Conservation (phyloP, 2,329 filamentous ascomycete genomes). For the Trichophaea hybrida region DNA sequence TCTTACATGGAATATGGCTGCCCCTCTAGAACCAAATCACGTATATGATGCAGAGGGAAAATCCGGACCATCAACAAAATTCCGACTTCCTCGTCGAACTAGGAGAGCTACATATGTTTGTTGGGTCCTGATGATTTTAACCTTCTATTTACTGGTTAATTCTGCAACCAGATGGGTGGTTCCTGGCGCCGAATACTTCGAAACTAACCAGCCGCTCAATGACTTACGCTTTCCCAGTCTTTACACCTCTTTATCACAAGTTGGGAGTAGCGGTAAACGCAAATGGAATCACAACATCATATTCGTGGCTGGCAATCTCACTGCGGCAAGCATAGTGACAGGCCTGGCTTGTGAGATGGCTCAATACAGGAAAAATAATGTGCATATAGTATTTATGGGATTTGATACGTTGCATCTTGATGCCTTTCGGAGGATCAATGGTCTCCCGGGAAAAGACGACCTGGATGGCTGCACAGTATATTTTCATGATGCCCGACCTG, state of each 20-base stretch:
- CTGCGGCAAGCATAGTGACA: conserved; percentile 24
- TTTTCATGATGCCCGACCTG: conserved; percentile 58
- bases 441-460: conserved; percentile 43
- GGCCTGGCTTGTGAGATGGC: conserved; percentile 74
- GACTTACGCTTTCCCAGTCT: conserved; percentile 17
- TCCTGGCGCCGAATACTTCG: conserved; percentile 6
- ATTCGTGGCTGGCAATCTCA: conserved; percentile 25
- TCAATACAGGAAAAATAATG: conserved; percentile 49
- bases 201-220: conserved; percentile 4
- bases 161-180: conserved; percentile 13
- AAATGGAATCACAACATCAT: conserved; percentile 22
- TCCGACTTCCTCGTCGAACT: conserved; percentile 21
- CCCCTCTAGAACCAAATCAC: conserved; percentile 18
- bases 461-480: conserved; percentile 47
- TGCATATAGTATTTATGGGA: conserved; percentile 71
- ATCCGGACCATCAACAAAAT: conserved; percentile 4
- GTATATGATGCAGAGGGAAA: conserved; percentile 10
- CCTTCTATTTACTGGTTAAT: conserved; percentile 18
- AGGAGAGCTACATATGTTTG: conserved; percentile 19
- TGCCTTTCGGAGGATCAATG: conserved; percentile 61
- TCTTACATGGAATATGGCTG: conserved; percentile 7
- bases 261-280: conserved; percentile 10
- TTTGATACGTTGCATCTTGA: conserved; percentile 54
- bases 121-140: conserved; percentile 11
- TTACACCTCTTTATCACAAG: conserved; percentile 10